Evolutionary conservation across 139 green algal species (phyloP).

Genomic region (Chlamydomonas applanata): DNA sequence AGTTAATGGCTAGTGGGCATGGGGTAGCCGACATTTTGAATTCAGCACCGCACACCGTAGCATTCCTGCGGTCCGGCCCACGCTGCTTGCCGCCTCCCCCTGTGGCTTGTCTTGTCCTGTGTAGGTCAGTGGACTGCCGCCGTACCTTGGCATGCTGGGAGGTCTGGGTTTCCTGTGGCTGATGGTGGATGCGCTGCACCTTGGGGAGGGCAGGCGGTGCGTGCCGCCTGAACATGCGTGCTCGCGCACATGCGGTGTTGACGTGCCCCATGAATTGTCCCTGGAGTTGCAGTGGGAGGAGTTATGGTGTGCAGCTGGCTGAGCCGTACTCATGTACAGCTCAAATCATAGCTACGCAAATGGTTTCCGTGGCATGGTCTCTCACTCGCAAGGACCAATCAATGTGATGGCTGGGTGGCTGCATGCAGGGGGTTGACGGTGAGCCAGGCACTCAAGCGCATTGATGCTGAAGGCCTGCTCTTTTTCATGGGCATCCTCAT

Average conservation of each 20-base stretch:
- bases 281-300: too few species aligned
- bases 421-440: constrained; percentile 6
- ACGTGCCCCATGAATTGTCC: too few species aligned
- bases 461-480: constrained; percentile 61
- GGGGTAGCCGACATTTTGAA: too few species aligned
- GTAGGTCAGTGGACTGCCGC: constrained; percentile 55
- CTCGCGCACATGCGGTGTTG: neutral
- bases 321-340: too few species aligned
- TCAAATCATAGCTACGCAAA: too few species aligned
- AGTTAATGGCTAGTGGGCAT: too few species aligned
- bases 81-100: neutral
- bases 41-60: too few species aligned
- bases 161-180: constrained; percentile 70
- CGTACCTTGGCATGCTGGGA: constrained; percentile 75
- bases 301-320: too few species aligned
- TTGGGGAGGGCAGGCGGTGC: constrained; percentile 47
- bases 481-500: constrained; percentile 80
- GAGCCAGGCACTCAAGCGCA: constrained; percentile 26
- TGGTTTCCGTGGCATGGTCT: too few species aligned
- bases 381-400: too few species aligned
- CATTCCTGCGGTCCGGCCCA: too few species aligned
- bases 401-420: too few species aligned
- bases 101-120: neutral
- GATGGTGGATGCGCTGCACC: constrained; percentile 74
- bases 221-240: neutral